These are phyloP conservation scores for Leptographium lundbergii DNA, from an alignment of 2,329 filamentous ascomycete genomes.

Conservation along the genomic window DNA sequence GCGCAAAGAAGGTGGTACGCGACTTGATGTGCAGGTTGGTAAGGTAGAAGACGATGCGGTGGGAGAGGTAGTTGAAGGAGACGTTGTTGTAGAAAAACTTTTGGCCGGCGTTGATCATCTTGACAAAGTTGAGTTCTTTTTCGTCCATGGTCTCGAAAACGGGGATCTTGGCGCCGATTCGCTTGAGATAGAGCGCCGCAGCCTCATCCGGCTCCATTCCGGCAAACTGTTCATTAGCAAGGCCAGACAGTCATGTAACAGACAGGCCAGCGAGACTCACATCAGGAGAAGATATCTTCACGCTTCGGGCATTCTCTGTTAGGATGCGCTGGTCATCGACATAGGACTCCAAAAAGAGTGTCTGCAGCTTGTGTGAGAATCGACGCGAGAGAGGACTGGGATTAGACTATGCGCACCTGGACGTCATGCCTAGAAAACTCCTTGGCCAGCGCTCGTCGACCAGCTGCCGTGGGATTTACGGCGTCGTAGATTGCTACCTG, in stretches of 20 bases:
- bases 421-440: constrained; percentile 98
- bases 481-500: constrained; percentile 98
- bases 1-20: constrained; percentile 82
- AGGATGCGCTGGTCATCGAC: constrained; percentile 91
- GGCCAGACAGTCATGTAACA: neutral
- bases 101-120: constrained; percentile 97
- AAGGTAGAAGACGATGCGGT: constrained; percentile 96
- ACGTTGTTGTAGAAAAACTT: constrained; percentile 94
- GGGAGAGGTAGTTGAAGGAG: constrained; percentile 90
- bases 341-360: constrained; percentile 90
- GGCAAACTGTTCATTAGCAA: constrained; percentile 47
- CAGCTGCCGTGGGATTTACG: constrained; percentile 79
- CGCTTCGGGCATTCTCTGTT: constrained; percentile 89
- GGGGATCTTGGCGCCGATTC: constrained; percentile 86
- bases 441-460: constrained; percentile 74
- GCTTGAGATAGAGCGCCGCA: constrained; percentile 77
- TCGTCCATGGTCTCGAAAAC: constrained; percentile 97
- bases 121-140: constrained; percentile 88
- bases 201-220: constrained; percentile 89
- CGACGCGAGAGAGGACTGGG: neutral
- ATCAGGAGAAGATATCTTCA: constrained; percentile 96
- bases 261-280: constrained; percentile 32
- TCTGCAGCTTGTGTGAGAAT: constrained; percentile 33
- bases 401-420: constrained; percentile 37
- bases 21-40: constrained; percentile 96